Conservation (phyloP, 192 early-diverging fungal species). For the Chytriomyces confervae region DNA sequence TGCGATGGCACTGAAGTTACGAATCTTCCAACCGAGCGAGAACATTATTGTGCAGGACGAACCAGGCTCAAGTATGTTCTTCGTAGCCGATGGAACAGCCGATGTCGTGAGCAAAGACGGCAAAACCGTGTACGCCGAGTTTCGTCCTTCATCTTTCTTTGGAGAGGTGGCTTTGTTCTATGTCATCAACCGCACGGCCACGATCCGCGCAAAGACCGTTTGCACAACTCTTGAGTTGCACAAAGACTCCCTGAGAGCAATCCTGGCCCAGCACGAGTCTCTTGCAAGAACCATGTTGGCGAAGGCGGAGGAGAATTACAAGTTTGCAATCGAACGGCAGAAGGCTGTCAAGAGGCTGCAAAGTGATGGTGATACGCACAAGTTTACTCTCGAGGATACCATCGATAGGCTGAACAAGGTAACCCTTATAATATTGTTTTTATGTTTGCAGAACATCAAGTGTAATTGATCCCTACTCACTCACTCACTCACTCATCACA, state of each 20-base stretch:
- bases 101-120: conserved; percentile 61
- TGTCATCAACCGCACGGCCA: conserved; percentile 59
- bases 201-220: conserved; percentile 46
- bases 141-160: conserved; percentile 51
- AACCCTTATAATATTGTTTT: background rate
- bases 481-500: background rate
- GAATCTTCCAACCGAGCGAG: conserved; percentile 42
- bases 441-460: background rate
- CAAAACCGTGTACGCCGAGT: conserved; percentile 50
- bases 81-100: conserved; percentile 59
- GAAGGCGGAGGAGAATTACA: conserved; percentile 56
- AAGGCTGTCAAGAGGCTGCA: conserved; percentile 42
- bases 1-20: conserved; percentile 52
- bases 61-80: conserved; percentile 56
- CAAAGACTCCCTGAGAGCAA: conserved; percentile 50
- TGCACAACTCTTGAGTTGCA: conserved; percentile 57
- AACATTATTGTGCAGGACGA: conserved; percentile 54
- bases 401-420: conserved; percentile 48
- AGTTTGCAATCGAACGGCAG: conserved; percentile 50
- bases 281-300: conserved; percentile 44
- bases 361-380: conserved; percentile 16
- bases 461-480: background rate
- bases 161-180: conserved; percentile 65
- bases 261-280: conserved; percentile 45
- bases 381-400: conserved; percentile 54